A percentile compares a stretch with the other conserved stretches of the same genome.
These are phyloP conservation scores for Penicillium paneum DNA, from an alignment of 2,329 filamentous ascomycete genomes.

Conservation along the genomic window DNA sequence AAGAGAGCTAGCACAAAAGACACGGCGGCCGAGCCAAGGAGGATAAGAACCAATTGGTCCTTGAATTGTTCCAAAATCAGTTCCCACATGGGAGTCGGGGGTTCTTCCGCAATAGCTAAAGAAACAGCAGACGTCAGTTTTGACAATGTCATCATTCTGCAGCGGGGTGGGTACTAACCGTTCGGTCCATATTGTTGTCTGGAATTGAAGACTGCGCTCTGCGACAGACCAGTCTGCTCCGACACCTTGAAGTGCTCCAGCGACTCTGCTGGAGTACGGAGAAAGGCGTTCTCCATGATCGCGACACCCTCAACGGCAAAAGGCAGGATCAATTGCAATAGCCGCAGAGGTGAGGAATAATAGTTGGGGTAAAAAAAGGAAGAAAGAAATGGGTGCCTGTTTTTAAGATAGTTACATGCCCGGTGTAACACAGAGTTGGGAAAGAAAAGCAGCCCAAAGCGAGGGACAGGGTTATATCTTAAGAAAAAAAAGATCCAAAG, in stretches of 20 bases:
- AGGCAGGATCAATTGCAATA: constrained; percentile 4
- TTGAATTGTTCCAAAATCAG: constrained; percentile 98
- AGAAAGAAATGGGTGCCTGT: constrained; percentile 5
- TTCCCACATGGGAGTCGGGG: constrained; percentile 92
- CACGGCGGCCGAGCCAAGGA: constrained; percentile 86
- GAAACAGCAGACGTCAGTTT: constrained; percentile 15
- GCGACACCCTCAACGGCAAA: constrained; percentile 8
- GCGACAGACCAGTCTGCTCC: constrained; percentile 51
- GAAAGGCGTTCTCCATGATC: constrained; percentile 55
- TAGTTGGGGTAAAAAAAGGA: constrained; percentile 15
- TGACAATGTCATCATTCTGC: constrained; percentile 1
- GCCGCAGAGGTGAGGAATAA: constrained; percentile 17
- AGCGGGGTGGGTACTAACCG: constrained; percentile 41
- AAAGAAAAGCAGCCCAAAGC: constrained; percentile 6
- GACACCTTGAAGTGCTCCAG: constrained; percentile 53
- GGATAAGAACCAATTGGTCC: constrained; percentile 93
- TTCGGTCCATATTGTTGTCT: constrained; percentile 54
- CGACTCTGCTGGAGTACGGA: constrained; percentile 49
- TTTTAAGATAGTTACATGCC: constrained; percentile 20
- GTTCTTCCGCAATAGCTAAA: constrained; percentile 76
- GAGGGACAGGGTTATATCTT: constrained; percentile 6
- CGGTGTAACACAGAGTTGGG: constrained; percentile 13
- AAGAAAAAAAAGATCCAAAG: not conserved
- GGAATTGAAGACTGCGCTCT: constrained; percentile 46
- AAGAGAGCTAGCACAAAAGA: constrained; percentile 92